Evolutionary conservation across 805 yeast genomes (phyloP), one percentile per base, ranked within the genome.

Genomic region (Candida maesae): DNA sequence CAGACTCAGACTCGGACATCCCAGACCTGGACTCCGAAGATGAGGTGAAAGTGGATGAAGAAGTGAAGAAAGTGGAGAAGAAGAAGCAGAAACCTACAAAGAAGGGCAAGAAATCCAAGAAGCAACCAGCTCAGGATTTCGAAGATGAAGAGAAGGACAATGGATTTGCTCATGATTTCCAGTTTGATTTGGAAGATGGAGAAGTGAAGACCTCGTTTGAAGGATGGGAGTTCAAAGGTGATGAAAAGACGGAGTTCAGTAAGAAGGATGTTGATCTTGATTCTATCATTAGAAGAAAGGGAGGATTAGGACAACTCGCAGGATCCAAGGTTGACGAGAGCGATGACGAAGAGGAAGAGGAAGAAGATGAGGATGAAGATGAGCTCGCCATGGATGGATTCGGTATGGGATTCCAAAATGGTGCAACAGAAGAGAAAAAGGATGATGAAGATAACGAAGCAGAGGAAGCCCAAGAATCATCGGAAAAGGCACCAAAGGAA

Each of bases 161-260:
- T 28, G 88, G 76, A 42, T 59, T 89, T 34, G 81, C 87, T 51
- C 88, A 90, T 5, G 81, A 78, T 25, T 88, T 93, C 57, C 63
- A 72, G 15, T 90, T 90, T 57, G 74, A 79, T 17, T 50, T 80
- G 10, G 91, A 78, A 20, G 86, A 77, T 8, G 76, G 71, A 20
- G 81, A 71, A 24, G 60, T 65, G 14, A 65, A 58, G 32, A 47
- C 70, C 4, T 66, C 66, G 3, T 79, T 81, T 39, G 78, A 76
- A 42, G 96, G 95, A 5, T 89, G 97, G 96, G 88, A 88, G 52
- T 87, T 89, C 57, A 76, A 72, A 30, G 78, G 76, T 40, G 78
- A 74, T 28, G 67, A 47, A 23, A 56, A 45, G 27, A 53, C 49
- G 4, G 47, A 36, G 13, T 9, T 27, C 28, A 29, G 47, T 8